These are phyloP conservation scores for Phlyctochytrium planicorne DNA, from an alignment of 192 early-diverging fungal species.

Conservation along the genomic window DNA sequence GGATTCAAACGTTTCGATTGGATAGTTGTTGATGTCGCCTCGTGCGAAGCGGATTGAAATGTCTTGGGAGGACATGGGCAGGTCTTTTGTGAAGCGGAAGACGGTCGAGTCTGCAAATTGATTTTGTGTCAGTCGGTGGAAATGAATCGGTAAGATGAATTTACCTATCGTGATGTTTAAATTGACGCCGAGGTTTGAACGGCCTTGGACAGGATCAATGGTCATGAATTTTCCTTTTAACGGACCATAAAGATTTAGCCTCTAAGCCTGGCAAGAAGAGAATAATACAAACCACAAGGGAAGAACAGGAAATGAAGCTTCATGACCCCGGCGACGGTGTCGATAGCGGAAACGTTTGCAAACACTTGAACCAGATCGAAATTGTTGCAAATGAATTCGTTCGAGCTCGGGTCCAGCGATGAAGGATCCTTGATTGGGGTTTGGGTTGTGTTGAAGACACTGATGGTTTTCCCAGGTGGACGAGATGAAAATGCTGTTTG, in stretches of 20 bases:
- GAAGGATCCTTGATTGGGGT: background rate
- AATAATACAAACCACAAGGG: background rate
- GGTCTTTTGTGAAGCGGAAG: background rate
- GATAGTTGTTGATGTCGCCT: slow-evolving; percentile 9
- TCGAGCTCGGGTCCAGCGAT: background rate
- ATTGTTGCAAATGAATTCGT: background rate
- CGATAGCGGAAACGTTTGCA: background rate
- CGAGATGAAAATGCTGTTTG: background rate
- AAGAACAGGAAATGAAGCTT: slow-evolving; percentile 1
- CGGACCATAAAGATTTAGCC: background rate
- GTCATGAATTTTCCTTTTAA: background rate
- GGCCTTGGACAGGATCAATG: background rate
- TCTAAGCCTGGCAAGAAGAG: too few species aligned
- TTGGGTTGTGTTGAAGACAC: background rate
- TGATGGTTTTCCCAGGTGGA: background rate
- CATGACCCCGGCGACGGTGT: background rate
- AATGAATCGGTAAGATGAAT: background rate
- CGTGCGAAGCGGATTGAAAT: background rate
- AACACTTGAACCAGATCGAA: background rate
- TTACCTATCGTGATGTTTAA: background rate
- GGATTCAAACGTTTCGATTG: slow-evolving; percentile 1
- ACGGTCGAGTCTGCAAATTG: background rate
- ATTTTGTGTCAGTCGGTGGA: background rate
- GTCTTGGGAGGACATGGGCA: slow-evolving; percentile 2
- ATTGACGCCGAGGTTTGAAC: background rate